Base-by-base conservation (phyloP, 768 basidiomycete genomes). In the Mycena vulgaris region DNA sequence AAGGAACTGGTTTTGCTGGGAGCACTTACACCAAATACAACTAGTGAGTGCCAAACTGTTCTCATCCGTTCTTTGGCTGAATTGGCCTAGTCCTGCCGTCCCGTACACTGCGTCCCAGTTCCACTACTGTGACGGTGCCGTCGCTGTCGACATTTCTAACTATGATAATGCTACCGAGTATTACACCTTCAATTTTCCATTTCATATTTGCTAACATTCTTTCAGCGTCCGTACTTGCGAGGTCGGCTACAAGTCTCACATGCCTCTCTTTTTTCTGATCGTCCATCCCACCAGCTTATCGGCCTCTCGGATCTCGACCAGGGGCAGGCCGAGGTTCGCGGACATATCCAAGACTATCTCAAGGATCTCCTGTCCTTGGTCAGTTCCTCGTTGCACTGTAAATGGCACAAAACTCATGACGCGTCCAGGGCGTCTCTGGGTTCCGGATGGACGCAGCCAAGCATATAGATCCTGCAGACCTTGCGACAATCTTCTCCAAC, bases 401-500 rank as follows among this genome's bases (percentile, higher is more conserved):
- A 48, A 58, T 66, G 65, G 33, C 56, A 8, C 47, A 13, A 59
- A 37, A 51, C 48, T 59, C 19, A 58, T 58, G 27, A 23, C n/a
- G 30, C 27, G 58, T 37, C 28, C 48, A 66, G 65, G 65, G 66
- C 0, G 66, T 60, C 40, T 59, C 66, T 60, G 66, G 66, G 42
- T 67, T 67, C 58, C 66, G 66, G 42, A 51, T 67, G 16, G 66
- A 67, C 42, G 66, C 66, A 17, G 66, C 66, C 5, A 51, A 59
- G 58, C 57, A 37, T 39, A 39, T 16, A 39, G 66, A 60, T 10
- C 58, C 58, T 3, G 10, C 27, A 23, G 83, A 84, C 69, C 76
- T 86, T 30, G 77, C 80, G 8, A 81, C 82, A 69, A 86, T 86
- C 64, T 73, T 76, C 11, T 73, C 74, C 17, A 69, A 75, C 16